phyloP scores from a whole-genome alignment of 2,329 filamentous ascomycete genomes.

The Penicillium freii region DNA sequence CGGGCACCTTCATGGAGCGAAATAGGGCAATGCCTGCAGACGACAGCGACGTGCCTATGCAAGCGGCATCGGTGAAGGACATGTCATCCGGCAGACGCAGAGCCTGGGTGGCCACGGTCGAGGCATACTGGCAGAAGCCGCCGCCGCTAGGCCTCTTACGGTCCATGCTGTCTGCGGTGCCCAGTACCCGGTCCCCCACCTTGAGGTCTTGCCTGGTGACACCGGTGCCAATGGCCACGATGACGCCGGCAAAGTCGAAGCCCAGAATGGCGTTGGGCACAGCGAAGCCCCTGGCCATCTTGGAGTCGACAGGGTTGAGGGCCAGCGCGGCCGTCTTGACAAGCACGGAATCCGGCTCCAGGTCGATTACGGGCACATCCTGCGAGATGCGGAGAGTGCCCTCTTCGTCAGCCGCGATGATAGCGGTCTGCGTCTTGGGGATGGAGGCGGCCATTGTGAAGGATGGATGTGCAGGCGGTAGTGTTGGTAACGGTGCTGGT shows the following conservation, averaged over 20 bases:
- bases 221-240: background rate
- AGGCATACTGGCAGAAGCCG: background rate
- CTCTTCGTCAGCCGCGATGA: background rate
- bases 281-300: background rate
- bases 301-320: background rate
- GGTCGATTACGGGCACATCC: background rate
- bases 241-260: background rate
- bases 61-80: background rate
- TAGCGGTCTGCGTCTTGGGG: background rate
- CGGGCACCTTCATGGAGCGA: background rate
- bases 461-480: background rate
- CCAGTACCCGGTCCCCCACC: background rate
- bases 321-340: background rate
- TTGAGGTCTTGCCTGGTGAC: background rate
- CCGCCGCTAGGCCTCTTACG: background rate
- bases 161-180: background rate
- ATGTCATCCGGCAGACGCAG: background rate
- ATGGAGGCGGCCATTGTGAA: background rate
- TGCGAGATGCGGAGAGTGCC: background rate
- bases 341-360: background rate
- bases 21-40: background rate
- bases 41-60: background rate
- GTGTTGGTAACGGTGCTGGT: too few species aligned
- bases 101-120: background rate
- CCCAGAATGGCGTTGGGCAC: background rate